Evolutionary conservation across 2,329 filamentous ascomycete species (phyloP), one percentile per base, ranked within the genome.

Genomic region (Claviceps sp.): DNA sequence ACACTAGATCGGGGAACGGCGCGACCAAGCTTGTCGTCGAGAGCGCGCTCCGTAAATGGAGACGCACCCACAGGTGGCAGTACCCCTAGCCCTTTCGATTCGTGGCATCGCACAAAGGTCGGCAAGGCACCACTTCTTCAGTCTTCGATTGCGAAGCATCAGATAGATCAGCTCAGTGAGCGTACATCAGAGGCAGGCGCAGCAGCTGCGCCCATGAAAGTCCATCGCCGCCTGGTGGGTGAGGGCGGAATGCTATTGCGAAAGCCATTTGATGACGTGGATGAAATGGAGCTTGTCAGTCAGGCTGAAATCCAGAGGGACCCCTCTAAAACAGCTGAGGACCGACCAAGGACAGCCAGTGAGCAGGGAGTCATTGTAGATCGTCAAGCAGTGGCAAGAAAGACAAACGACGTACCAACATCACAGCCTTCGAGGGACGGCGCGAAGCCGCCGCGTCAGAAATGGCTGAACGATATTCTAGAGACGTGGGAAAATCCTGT

Each of bases 401-500:
- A 18, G 8, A 44, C 7, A 14, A 11, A 18, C 22, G 18, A 16
- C 18, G 16, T 22, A 22, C 44, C 37, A 40, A 46, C 22, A 30
- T 20, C 20, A 37, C 55, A 43, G 6, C 30, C 37, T 30, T 30
- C 52, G 37, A 45, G 56, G 40, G 49, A 45, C 22, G 41, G 51
- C 43, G 34, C 34, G 2, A 56, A 56, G 37, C 53, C 37, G 7
- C 53, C 59, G 26, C 57, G 59, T 7, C 68, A 62, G 46, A 57
- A 64, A 9, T 88, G 84, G 85, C 67, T 89, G 2, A 70, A 74
- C 8, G 68, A 73, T 6, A 59, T 91, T 6, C 65, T 88, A 1
- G 64, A 73, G 38, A 72, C 71, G 8, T 95, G 88, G 87, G 67
- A 84, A 8, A 95, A 90, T 54, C 87, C 88, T 0, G 71, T 87